phyloP scores from a whole-genome alignment of 2,329 filamentous ascomycete genomes.

The Hypomyces perniciosus region DNA sequence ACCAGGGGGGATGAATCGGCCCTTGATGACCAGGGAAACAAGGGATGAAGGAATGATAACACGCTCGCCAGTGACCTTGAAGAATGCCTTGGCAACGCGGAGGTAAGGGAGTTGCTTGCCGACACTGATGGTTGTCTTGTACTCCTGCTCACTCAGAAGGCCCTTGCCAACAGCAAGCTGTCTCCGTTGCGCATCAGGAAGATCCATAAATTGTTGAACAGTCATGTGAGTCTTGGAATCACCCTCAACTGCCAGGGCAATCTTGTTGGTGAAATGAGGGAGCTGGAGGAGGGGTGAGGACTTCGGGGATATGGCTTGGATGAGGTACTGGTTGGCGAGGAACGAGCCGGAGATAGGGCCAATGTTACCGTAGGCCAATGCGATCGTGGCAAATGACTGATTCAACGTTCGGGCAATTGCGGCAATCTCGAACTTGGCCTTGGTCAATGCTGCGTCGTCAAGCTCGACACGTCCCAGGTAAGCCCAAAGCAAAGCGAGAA shows the following conservation, averaged over 20 bases:
- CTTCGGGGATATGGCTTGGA: conserved; percentile 81
- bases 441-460: conserved; percentile 68
- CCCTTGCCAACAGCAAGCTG: conserved; percentile 62
- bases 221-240: conserved; percentile 69
- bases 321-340: conserved; percentile 74
- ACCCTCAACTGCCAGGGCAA: conserved; percentile 64
- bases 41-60: conserved; percentile 88
- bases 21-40: conserved; percentile 92
- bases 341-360: conserved; percentile 77
- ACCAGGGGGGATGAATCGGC: conserved; percentile 85
- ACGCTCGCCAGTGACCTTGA: conserved; percentile 95
- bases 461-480: conserved; percentile 87
- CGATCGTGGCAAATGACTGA: conserved; percentile 79
- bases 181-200: conserved; percentile 69
- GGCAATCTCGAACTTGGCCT: conserved; percentile 83
- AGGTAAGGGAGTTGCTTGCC: conserved; percentile 80
- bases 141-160: conserved; percentile 70
- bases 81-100: conserved; percentile 86
- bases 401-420: conserved; percentile 81
- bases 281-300: conserved; percentile 87
- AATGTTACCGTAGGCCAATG: conserved; percentile 81
- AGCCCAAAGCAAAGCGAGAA: conserved; percentile 86
- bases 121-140: conserved; percentile 66
- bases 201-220: conserved; percentile 82
- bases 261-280: conserved; percentile 69